Evolutionary conservation across 1,284 basidiomycete genomes (phyloP), one percentile per base, ranked within the genome.

Genomic region (Cryptococcus sp.): DNA sequence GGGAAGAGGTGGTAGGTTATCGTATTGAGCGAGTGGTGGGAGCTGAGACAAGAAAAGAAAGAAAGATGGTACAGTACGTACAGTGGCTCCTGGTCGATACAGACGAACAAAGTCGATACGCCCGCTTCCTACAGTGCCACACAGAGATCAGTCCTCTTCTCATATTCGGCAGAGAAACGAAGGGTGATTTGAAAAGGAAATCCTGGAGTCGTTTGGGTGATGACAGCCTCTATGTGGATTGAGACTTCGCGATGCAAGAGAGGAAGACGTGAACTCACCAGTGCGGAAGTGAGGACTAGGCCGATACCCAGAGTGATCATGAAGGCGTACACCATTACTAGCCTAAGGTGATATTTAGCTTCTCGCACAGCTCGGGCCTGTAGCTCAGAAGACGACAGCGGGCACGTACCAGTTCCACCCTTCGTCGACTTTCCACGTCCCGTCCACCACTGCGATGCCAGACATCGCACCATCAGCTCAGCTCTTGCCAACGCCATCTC

Each of bases 311-410:
- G 50, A 2, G 51, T 52, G 39, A 61, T n/a, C 23, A 61, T 54
- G 42, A 61, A 61, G 23, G 55, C 35, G 23, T 61, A 61, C 15
- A 61, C 42, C 39, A 57, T 25, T 19, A 57, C 53, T 22, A 61
- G 41, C 59, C 53, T 54, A 27, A 27, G 25, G 5, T 27, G 7
- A 47, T 5, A 8, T 5, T 23, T 5, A n/a, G 19, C 16, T 17
- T 38, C n/a, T n/a, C n/a, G n/a, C n/a, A n/a, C 31, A 35, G 31
- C 31, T 8, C 31, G 31, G 31, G 31, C 13, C 31, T 35, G 2
- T 5, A 10, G 31, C 4, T 35, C 8, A 35, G 8, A 35, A 35
- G 31, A 35, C 4, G 3, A 5, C 5, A 35, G 31, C 10, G 31
- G 13, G 8, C 31, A 10, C 53, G 45, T 16, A 54, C 53, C 59